A percentile compares a stretch with the other conserved stretches of the same genome.
Conservation (phyloP, 352 stramenopile species). For the Globisporangium echinulatum region DNA sequence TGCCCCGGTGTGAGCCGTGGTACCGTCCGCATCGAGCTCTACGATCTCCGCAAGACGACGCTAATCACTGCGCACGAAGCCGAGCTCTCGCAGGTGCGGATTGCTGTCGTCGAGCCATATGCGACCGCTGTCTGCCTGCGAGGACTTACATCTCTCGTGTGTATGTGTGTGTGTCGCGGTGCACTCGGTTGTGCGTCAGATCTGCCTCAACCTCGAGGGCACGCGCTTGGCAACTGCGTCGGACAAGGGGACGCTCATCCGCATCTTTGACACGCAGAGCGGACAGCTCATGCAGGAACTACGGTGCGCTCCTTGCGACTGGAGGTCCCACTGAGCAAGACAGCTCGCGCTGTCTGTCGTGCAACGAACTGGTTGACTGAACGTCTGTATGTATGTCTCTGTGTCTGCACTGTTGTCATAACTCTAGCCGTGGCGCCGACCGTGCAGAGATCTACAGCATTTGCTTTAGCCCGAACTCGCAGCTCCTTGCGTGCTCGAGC, state of each 20-base stretch:
- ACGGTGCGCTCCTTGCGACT: conserved; percentile 21
- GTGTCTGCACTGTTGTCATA: not conserved
- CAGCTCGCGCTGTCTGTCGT: not conserved
- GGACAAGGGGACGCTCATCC: conserved; percentile 97
- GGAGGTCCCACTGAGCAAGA: not conserved
- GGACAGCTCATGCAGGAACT: conserved; percentile 88
- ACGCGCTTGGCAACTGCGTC: conserved; percentile 93
- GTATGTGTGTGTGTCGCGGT: not conserved
- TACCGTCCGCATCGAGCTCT: conserved; percentile 96
- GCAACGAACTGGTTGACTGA: too few species aligned
- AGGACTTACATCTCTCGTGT: not conserved
- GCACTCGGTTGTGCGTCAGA: conserved; percentile 22
- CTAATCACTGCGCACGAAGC: conserved; percentile 96
- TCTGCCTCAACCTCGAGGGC: conserved; percentile 92
- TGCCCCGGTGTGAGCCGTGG: conserved; percentile 90
- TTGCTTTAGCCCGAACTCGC: conserved; percentile 92
- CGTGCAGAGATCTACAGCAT: conserved; percentile 96
- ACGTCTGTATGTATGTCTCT: not conserved
- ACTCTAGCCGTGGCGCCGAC: conserved; percentile 90
- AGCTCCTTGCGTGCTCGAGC: conserved; percentile 93
- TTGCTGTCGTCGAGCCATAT: not conserved
- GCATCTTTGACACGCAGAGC: conserved; percentile 95
- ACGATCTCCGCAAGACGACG: conserved; percentile 92
- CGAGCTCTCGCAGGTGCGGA: conserved; percentile 75
- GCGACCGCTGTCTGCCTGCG: not conserved